Base-by-base conservation (phyloP, 306 rosid species). In the Rosa persica region DNA sequence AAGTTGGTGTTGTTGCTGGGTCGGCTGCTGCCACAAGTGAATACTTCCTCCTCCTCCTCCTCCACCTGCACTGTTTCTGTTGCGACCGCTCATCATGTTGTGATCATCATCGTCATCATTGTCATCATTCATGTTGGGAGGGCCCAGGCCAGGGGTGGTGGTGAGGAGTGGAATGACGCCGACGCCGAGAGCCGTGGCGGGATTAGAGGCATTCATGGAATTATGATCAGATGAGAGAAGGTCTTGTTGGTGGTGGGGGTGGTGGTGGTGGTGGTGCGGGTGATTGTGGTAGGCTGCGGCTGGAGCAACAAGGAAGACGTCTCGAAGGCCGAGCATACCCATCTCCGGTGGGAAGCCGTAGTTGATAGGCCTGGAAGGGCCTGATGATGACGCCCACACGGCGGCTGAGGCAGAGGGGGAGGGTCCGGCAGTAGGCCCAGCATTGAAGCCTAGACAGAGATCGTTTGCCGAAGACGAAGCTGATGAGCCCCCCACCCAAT, bases 401-500 rank as follows among this genome's bases (percentile, higher is more conserved):
- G 79, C 12, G 11, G 52, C 49, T 12, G 88, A 36, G 13, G 91
- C 81, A 52, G 90, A 3, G 73, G 89, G 5, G 76, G 88, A 4
- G 73, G 90, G 76, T 73, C 91, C 91, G 86, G 94, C 36, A 51
- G 92, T 0, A 16, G 97, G 92, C 39, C 75, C 90, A 2, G 97
- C 97, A 91, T 95, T 95, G 93, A 95, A 95, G 66, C 98, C 96
- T 44, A 94, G 92, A 0, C 95, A 95, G 48, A 95, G 93, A 6
- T 89, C 97, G 80, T 92, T 76, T 40, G 90, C 71, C 38, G 96
- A 61, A 0, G 94, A 76, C 3, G 97, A 65, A 6, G 49, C 49
- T 46, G 15, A 10, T 46, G 58, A 52, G 58, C 58, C 58, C 19
- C 91, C 86, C 55, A 88, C 92, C 98, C 98, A 95, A 75, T 92